These are phyloP conservation scores for Claviceps sp. DNA, from an alignment of 2,329 filamentous ascomycete species.

Conservation along the genomic window DNA sequence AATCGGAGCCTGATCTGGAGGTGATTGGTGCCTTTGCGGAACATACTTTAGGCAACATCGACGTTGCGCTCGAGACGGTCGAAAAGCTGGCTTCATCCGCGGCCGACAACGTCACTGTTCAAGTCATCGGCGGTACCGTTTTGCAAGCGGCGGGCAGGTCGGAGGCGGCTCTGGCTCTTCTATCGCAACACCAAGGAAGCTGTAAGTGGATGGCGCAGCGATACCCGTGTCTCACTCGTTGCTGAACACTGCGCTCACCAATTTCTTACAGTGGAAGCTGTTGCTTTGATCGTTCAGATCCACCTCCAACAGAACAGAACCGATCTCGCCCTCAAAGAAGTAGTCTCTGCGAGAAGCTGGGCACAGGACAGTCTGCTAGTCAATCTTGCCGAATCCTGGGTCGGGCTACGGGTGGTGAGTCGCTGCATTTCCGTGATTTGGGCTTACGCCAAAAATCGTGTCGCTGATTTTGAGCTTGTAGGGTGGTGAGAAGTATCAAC, in stretches of 20 bases:
- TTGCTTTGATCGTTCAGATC: conserved; percentile 83
- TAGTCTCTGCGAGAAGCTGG: conserved; percentile 75
- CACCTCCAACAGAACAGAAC: conserved; percentile 83
- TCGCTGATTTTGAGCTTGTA: conserved; percentile 25
- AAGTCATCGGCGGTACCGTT: conserved; percentile 70
- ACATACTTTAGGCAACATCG: conserved; percentile 43
- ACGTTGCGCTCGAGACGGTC: conserved; percentile 47
- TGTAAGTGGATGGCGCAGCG: conserved; percentile 38
- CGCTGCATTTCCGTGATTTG: not conserved
- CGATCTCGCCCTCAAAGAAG: conserved; percentile 84
- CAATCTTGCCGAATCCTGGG: conserved; percentile 92
- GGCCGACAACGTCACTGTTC: conserved; percentile 64
- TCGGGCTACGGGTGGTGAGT: conserved; percentile 68
- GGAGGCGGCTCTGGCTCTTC: conserved; percentile 71
- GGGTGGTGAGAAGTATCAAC: conserved; percentile 93
- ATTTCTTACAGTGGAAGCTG: conserved; percentile 48
- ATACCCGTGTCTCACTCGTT: too few species aligned
- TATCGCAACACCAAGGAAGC: conserved; percentile 75
- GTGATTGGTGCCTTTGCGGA: conserved; percentile 68
- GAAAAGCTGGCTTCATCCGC: conserved; percentile 55
- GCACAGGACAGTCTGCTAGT: conserved; percentile 89
- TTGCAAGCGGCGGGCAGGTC: conserved; percentile 66
- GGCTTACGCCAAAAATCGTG: not conserved
- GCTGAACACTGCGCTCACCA: conserved; percentile 11
- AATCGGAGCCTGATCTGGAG: conserved; percentile 56